Conservation (phyloP, 148 eudicot species). For the Linanthus parryae region DNA sequence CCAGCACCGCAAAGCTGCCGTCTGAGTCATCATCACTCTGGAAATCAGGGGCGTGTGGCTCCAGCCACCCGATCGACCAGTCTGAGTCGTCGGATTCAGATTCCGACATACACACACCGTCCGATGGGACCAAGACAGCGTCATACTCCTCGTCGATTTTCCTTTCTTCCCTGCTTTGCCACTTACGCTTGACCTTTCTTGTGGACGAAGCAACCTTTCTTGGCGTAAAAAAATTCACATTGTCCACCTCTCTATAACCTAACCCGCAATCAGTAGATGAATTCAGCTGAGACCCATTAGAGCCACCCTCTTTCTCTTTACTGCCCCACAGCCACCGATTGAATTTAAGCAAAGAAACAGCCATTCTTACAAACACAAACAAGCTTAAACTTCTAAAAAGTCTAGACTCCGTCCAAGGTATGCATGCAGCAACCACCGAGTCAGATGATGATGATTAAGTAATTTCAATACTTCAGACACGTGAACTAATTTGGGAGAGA, state of each 20-base stretch:
- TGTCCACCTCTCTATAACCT: conserved; percentile 41
- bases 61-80: conserved; percentile 98
- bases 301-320: conserved; percentile 33
- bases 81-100: conserved; percentile 96
- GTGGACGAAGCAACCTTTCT: conserved; percentile 37
- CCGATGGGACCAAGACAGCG: conserved; percentile 74
- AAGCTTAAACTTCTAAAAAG: no score
- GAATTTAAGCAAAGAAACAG: conserved; percentile 41
- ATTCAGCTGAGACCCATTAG: conserved; percentile 38
- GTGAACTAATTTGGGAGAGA: no score
- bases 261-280: conserved; percentile 39
- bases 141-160: conserved; percentile 75
- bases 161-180: conserved; percentile 76
- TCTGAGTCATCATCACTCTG: conserved; percentile 78
- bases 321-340: conserved; percentile 51
- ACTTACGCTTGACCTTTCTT: conserved; percentile 56
- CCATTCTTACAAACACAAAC: no score
- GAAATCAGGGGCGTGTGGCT: conserved; percentile 85
- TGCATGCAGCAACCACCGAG: no score
- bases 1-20: conserved; percentile 85
- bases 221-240: conserved; percentile 36
- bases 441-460: no score
- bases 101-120: conserved; percentile 79
- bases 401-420: no score
- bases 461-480: no score